Evolutionary conservation across 2,329 filamentous ascomycete genomes (phyloP).

Genomic region (Neonectria punicea): DNA sequence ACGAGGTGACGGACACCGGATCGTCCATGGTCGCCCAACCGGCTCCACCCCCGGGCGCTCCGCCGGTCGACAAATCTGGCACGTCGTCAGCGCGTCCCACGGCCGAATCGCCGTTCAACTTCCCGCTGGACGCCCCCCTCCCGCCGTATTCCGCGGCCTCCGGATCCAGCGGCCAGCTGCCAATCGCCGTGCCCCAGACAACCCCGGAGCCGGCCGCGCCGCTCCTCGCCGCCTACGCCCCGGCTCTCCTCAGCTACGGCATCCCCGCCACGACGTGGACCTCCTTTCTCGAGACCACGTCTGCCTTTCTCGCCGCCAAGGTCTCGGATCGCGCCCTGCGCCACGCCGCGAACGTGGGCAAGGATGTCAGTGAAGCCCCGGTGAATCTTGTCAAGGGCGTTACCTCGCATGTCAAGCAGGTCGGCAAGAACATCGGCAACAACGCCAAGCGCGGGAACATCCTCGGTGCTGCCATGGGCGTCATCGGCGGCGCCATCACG

Average conservation of each 20-base stretch:
- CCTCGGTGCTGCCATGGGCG: constrained; percentile 50
- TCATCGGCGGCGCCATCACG: constrained; percentile 51
- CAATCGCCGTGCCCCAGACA: constrained; percentile 55
- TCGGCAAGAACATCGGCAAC: constrained; percentile 49
- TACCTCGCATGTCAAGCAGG: constrained; percentile 48
- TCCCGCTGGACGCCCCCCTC: constrained; percentile 46
- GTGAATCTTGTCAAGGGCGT: constrained; percentile 51
- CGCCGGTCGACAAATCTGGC: neutral
- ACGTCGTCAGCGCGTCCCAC: constrained; percentile 38
- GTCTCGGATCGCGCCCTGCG: constrained; percentile 56
- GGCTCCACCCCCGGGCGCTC: neutral
- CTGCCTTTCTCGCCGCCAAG: constrained; percentile 58
- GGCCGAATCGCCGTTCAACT: constrained; percentile 52
- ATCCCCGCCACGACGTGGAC: constrained; percentile 49
- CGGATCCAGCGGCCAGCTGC: constrained; percentile 33
- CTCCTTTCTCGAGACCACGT: constrained; percentile 53
- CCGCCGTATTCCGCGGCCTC: constrained; percentile 46
- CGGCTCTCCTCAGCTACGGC: constrained; percentile 51
- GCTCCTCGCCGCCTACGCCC: constrained; percentile 53
- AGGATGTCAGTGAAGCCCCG: constrained; percentile 49
- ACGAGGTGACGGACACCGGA: constrained; percentile 1
- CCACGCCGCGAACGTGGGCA: constrained; percentile 55
- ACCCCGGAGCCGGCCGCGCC: constrained; percentile 48
- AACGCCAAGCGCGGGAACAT: constrained; percentile 54
- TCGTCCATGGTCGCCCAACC: neutral